These are phyloP conservation scores for Talaromyces wortmannii DNA, from an alignment of 495 filamentous ascomycete genomes.

Conservation along the genomic window DNA sequence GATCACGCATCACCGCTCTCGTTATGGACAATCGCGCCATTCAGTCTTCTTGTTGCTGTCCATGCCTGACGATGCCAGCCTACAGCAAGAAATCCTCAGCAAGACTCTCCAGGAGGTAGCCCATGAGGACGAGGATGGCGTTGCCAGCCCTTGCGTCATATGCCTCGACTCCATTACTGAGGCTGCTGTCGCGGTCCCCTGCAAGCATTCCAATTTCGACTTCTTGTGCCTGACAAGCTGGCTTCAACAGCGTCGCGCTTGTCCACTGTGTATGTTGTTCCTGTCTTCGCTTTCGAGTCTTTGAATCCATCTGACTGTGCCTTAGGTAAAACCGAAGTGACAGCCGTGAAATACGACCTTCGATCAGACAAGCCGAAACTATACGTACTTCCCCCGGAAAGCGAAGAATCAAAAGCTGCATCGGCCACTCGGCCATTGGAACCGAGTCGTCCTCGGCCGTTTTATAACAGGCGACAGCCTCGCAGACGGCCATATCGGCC, in stretches of 20 bases:
- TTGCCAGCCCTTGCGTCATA: slow-evolving; percentile 41
- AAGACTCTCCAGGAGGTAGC: slow-evolving; percentile 37
- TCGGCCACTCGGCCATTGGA: slow-evolving; percentile 2
- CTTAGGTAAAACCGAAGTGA: slow-evolving; percentile 55
- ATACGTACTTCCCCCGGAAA: slow-evolving; percentile 34
- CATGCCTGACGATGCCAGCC: slow-evolving; percentile 34
- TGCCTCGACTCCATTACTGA: slow-evolving; percentile 74
- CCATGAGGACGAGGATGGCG: slow-evolving; percentile 22
- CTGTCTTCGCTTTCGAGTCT: slow-evolving; percentile 3
- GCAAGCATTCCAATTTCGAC: slow-evolving; percentile 75
- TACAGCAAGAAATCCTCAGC: slow-evolving; percentile 36
- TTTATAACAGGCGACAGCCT: neutral
- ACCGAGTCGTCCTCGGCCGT: neutral
- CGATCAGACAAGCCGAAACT: slow-evolving; percentile 46
- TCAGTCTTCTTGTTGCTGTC: neutral
- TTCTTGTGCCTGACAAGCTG: slow-evolving; percentile 79
- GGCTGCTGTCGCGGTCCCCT: slow-evolving; percentile 62
- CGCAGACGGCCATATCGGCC: slow-evolving; percentile 15
- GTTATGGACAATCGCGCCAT: neutral
- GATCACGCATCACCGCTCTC: no score
- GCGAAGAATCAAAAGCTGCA: slow-evolving; percentile 3
- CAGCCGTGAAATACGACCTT: slow-evolving; percentile 61
- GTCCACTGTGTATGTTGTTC: slow-evolving; percentile 59
- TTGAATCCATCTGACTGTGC: slow-evolving; percentile 7
- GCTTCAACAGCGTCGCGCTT: slow-evolving; percentile 65